Base-by-base conservation (phyloP, 2,329 filamentous ascomycete species). In the Fusarium sp. region DNA sequence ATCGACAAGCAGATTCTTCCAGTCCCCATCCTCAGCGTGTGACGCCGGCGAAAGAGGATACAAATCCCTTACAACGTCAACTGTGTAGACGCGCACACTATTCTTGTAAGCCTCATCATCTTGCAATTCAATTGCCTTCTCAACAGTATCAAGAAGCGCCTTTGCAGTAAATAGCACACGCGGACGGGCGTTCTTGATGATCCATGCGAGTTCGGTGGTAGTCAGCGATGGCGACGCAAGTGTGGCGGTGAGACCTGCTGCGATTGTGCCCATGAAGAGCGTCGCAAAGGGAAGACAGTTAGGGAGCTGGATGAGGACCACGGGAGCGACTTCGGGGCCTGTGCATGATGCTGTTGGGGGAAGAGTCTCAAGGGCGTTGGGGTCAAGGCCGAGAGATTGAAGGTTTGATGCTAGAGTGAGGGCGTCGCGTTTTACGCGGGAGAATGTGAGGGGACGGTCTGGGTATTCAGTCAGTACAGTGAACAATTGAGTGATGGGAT, bases 51-150 rank as follows among this genome's bases (percentile, higher is more conserved):
- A 69, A 0, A 70, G 59, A 22, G 81, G 81, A 55, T 82, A 83
- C 5, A 60, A 16, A 25, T 82, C 81, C 8, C 64, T 65, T 4
- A 65, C 75, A 4, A 77, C 73, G 42, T 83, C 78, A 16, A 83
- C 86, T 69, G 89, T 87, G 75, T 91, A 92, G 18, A 88, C 78
- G 73, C 91, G 92, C 12, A 92, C 79, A 7, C 57, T 53, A 5
- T 70, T 61, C n/a, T 78, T 81, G 63, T 75, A 81, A 0, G 64
- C 57, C 1, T 53, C 42, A 57, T 83, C 80, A 2, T 78, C 61
- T 47, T 82, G 81, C 9, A 72, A 58, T 9, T 69, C 61, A 3
- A 83, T 47, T 1, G 81, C 81, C 16, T 76, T 74, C 29, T 74
- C 73, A 70, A 82, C 80, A 7, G 76, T 77, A 3, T 55, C 57